phyloP scores from a whole-genome alignment of 345 rosid genomes.

The Rhizophora apiculata region DNA sequence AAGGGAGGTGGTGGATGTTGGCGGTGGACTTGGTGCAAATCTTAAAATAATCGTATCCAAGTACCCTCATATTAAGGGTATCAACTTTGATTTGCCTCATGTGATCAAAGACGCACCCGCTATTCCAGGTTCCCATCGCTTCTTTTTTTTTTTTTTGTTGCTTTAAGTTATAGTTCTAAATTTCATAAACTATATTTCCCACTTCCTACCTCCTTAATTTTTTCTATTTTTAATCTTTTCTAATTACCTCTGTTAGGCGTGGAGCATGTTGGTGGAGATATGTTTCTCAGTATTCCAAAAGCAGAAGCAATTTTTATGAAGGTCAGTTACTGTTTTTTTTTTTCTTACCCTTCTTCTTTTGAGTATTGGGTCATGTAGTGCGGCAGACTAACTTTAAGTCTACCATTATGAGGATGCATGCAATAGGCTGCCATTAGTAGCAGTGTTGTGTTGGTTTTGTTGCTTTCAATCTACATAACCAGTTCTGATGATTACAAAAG shows the following conservation, averaged over 20 bases:
- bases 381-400: too few relatives aligned
- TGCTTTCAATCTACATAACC: too few relatives aligned
- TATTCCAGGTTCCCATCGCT: constrained; percentile 9
- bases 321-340: constrained; percentile 6
- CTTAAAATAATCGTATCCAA: constrained; percentile 22
- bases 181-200: not conserved
- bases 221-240: not conserved
- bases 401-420: too few relatives aligned
- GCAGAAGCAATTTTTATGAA: constrained; percentile 26
- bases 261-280: constrained; percentile 29
- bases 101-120: constrained; percentile 17
- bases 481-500: too few relatives aligned
- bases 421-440: too few relatives aligned
- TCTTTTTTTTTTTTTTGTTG: too few relatives aligned
- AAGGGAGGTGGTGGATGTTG: constrained; percentile 16
- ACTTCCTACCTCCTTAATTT: too few relatives aligned
- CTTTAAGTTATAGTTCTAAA: not conserved
- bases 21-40: constrained; percentile 11
- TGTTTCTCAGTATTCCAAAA: constrained; percentile 23
- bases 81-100: constrained; percentile 22
- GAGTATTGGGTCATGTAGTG: not conserved
- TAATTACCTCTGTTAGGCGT: constrained; percentile 11
- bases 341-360: not conserved
- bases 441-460: too few relatives aligned
- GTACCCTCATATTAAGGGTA: constrained; percentile 19